A percentile compares a stretch with the other conserved stretches of the same genome.
phyloP scores from a whole-genome alignment of 139 green algal species.

The Chlorella sp. region DNA sequence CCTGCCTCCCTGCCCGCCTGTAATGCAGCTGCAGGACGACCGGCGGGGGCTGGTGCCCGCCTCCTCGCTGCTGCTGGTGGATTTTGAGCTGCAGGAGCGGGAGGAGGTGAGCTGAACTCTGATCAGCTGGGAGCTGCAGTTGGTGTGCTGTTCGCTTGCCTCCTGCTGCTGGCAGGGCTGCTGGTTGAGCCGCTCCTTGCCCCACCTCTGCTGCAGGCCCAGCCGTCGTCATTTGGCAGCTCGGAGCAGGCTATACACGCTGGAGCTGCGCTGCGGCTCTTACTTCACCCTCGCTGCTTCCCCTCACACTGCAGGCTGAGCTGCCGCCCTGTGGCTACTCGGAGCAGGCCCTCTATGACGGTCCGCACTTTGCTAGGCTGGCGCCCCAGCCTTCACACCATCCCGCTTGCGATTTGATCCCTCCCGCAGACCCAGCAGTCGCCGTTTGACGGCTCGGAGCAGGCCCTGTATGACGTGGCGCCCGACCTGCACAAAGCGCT shows the following conservation, averaged over 20 bases:
- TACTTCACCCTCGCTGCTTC: too few relatives aligned
- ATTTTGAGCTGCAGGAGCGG: not conserved
- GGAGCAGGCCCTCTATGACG: too few relatives aligned
- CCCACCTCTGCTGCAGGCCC: too few relatives aligned
- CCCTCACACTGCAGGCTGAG: too few relatives aligned
- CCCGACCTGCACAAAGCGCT: not conserved
- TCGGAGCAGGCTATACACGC: too few relatives aligned
- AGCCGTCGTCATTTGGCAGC: too few relatives aligned
- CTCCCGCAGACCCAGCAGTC: not conserved
- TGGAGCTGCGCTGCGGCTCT: too few relatives aligned
- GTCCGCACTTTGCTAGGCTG: not conserved
- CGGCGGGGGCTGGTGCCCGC: not conserved
- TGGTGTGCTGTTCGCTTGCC: too few relatives aligned
- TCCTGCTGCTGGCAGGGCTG: too few relatives aligned
- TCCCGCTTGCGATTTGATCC: not conserved
- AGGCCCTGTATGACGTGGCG: not conserved
- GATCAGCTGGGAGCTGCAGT: not conserved
- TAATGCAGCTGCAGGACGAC: not conserved
- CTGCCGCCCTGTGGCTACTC: too few relatives aligned
- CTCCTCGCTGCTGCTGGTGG: slow-evolving; percentile 12
- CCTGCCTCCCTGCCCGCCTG: too few relatives aligned
- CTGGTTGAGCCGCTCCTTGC: too few relatives aligned
- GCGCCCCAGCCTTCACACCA: not conserved
- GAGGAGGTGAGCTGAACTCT: not conserved
- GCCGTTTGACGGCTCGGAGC: not conserved